phyloP scores from a whole-genome alignment of 179 eudicot genomes.

The Sideroxylon spinosum region DNA sequence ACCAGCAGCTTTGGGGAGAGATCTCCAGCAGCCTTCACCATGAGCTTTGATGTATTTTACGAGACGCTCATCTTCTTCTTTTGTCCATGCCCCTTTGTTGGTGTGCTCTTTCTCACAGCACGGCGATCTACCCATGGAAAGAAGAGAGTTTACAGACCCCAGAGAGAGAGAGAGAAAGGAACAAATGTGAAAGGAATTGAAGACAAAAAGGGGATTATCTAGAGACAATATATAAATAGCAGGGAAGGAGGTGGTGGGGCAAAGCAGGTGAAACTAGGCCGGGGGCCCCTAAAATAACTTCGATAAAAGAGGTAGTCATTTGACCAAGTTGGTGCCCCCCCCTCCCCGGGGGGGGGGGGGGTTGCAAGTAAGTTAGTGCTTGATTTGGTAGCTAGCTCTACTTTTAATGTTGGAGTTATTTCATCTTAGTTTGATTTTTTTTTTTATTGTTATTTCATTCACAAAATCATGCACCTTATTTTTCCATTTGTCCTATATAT shows the following conservation, averaged over 20 bases:
- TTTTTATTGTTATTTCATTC: not conserved
- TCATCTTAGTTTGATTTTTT: not conserved
- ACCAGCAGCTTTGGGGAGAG: slow-evolving; percentile 60
- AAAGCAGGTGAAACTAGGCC: not conserved
- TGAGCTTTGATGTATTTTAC: slow-evolving; percentile 44
- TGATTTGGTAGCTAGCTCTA: slow-evolving; percentile 56
- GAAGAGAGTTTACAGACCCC: not conserved
- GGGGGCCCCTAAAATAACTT: not conserved
- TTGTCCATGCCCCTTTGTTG: slow-evolving; percentile 64
- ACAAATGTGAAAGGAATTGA: not conserved
- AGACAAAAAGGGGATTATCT: not conserved
- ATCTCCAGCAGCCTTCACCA: slow-evolving; percentile 68
- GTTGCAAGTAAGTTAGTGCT: slow-evolving; percentile 49
- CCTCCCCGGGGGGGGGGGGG: not conserved
- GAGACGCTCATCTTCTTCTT: slow-evolving; percentile 48
- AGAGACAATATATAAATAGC: not conserved
- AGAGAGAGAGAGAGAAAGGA: not conserved
- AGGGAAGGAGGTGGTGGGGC: not conserved
- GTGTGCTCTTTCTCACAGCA: slow-evolving; percentile 63
- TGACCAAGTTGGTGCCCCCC: slow-evolving; percentile 33
- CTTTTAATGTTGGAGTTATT: slow-evolving; percentile 33
- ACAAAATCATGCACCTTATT: not conserved
- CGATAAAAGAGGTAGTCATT: not conserved
- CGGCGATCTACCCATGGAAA: slow-evolving; percentile 54
- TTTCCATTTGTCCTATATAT: not conserved